phyloP scores from a whole-genome alignment of 2,329 filamentous ascomycete genomes.

The Aspergillus fructus region DNA sequence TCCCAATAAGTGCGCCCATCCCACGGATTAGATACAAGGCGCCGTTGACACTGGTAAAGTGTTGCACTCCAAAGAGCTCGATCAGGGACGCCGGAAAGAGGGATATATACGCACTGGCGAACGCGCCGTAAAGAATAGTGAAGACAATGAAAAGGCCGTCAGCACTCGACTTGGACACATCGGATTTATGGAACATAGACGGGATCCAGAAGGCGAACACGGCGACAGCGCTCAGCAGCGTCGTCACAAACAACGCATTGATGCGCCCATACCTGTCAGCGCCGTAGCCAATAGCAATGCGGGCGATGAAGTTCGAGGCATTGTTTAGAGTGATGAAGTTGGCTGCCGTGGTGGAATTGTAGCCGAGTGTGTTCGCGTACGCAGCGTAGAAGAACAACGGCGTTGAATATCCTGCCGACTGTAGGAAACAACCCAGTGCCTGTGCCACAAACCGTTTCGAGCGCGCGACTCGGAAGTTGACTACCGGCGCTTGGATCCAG shows the following conservation, averaged over 20 bases:
- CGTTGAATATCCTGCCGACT: slow-evolving; percentile 41
- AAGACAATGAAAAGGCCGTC: slow-evolving; percentile 34
- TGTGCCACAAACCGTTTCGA: slow-evolving; percentile 38
- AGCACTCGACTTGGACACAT: slow-evolving; percentile 13
- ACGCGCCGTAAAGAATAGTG: slow-evolving; percentile 36
- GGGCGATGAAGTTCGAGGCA: slow-evolving; percentile 41
- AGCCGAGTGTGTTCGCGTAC: slow-evolving; percentile 43
- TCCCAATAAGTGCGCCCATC: slow-evolving; percentile 39
- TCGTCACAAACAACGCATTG: slow-evolving; percentile 40
- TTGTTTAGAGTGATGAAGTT: slow-evolving; percentile 45
- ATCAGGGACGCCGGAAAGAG: slow-evolving; percentile 43
- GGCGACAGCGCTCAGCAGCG: slow-evolving; percentile 29
- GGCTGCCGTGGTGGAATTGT: slow-evolving; percentile 35
- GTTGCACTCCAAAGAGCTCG: slow-evolving; percentile 39
- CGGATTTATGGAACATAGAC: slow-evolving; percentile 18
- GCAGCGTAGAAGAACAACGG: slow-evolving; percentile 43
- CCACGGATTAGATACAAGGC: slow-evolving; percentile 41
- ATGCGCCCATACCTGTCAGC: slow-evolving; percentile 42
- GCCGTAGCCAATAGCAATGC: slow-evolving; percentile 39
- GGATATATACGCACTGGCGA: slow-evolving; percentile 42
- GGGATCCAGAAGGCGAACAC: slow-evolving; percentile 30
- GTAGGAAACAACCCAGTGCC: slow-evolving; percentile 36
- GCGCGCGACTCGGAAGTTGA: slow-evolving; percentile 29
- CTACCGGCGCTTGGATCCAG: slow-evolving; percentile 29
- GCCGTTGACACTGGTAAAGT: slow-evolving; percentile 40